Base-by-base conservation (phyloP, 495 filamentous ascomycete species). In the Aspergillus conjunctus region DNA sequence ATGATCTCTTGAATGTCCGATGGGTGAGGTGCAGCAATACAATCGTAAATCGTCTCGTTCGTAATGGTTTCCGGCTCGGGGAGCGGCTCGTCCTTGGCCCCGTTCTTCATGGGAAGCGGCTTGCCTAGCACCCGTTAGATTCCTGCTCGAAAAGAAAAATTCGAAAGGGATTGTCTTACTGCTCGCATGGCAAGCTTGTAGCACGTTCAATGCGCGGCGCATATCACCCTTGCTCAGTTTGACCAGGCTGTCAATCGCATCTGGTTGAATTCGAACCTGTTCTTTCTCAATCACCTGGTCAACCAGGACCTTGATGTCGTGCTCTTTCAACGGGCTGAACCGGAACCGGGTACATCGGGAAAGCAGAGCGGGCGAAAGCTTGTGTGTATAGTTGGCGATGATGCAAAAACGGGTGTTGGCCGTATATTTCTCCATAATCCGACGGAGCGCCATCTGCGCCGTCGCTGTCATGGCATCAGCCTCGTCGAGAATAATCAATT, bases 351-450 rank as follows among this genome's bases (percentile, higher is more conserved):
- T 98, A 75, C 94, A 99, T 62, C 94, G 81, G 32, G 92, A 97
- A 17, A 99, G 83, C 8, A 99, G 80, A 0, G 94, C 94, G 0
- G 94, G 93, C 7, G 91, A 93, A n/a, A 99, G 86, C 73, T 98
- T 99, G 77, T 99, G 94, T 32, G 94, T 96, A 72, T 99, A 99
- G 74, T 99, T 99, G 65, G 95, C 95, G 59, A 99, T 97, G 66
- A 99, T 91, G 76, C 93, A 97, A 75, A 99, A 99, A 53, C 94
- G 84, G 0, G 94, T 97, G 77, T 99, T 98, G 59, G 92, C 91
- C 0, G 94, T 99, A 76, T 98, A 99, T 73, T 95, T 94, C 70
- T 99, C 94, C 95, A 99, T 99, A 58, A 99, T 99, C 45, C 94
- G 79, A 62, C 94, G 86, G 30, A 99, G 81, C 0, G 94, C 94